Percentiles rank a stretch among this genome's conserved stretches.
phyloP scores from a whole-genome alignment of 2,329 filamentous ascomycete species.

The Neonectria faginata region DNA sequence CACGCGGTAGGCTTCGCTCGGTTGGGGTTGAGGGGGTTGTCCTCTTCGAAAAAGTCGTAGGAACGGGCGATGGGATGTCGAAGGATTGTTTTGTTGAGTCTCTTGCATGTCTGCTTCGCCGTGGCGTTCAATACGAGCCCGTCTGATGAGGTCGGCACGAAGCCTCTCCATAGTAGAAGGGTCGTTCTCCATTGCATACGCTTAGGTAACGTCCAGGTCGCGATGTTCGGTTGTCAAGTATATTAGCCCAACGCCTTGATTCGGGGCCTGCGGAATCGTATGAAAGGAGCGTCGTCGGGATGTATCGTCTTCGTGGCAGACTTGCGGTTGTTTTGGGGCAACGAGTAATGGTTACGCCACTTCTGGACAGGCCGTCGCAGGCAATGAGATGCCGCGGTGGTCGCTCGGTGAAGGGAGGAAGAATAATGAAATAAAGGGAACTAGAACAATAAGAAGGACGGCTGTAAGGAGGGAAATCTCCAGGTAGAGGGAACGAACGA shows the following conservation, averaged over 20 bases:
- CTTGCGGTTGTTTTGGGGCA: neutral
- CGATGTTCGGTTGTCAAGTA: neutral
- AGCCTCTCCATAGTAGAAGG: slow-evolving; percentile 48
- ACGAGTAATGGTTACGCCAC: neutral
- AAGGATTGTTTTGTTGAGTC: slow-evolving; percentile 20
- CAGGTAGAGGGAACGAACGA: slow-evolving; percentile 13
- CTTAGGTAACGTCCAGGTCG: neutral
- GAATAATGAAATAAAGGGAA: neutral
- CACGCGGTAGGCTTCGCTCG: slow-evolving; percentile 34
- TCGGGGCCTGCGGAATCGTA: neutral
- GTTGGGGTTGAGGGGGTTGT: slow-evolving; percentile 30
- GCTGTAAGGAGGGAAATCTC: neutral
- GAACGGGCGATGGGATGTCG: slow-evolving; percentile 27
- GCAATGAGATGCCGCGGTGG: neutral
- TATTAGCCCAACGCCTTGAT: neutral
- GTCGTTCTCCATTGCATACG: slow-evolving; percentile 38
- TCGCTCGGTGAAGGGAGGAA: neutral
- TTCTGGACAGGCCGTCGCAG: neutral
- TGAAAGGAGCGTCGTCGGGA: neutral
- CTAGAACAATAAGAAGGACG: neutral
- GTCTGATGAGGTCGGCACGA: slow-evolving; percentile 48
- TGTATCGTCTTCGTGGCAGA: neutral
- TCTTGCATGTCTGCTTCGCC: slow-evolving; percentile 28
- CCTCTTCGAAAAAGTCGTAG: slow-evolving; percentile 37
- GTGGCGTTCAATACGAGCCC: slow-evolving; percentile 46